A percentile compares a stretch with the other conserved stretches of the same genome.
These are phyloP conservation scores for Talaromyces sp. DNA, from an alignment of 2,329 filamentous ascomycete species.

Conservation along the genomic window DNA sequence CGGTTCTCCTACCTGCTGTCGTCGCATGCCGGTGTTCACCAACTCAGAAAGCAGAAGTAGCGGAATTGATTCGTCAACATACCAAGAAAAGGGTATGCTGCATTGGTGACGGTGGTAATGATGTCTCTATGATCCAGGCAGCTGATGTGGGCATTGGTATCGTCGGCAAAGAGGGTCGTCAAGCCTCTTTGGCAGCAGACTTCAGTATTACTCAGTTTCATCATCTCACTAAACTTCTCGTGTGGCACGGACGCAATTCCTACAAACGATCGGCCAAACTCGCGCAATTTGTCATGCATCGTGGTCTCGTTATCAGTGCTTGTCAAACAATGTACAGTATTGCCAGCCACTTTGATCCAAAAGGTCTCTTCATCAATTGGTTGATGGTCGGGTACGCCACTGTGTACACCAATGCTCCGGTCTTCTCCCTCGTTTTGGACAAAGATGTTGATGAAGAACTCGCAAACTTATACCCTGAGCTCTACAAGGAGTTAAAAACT, in stretches of 20 bases:
- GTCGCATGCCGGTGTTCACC: slow-evolving; percentile 96
- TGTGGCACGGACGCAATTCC: slow-evolving; percentile 96
- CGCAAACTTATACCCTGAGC: slow-evolving; percentile 90
- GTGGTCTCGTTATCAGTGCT: slow-evolving; percentile 88
- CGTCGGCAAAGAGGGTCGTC: slow-evolving; percentile 93
- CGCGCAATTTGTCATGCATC: slow-evolving; percentile 96
- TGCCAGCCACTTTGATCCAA: slow-evolving; percentile 84
- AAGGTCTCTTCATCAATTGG: slow-evolving; percentile 95
- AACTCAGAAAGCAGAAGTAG: slow-evolving; percentile 93
- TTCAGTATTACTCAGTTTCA: slow-evolving; percentile 96
- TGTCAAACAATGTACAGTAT: slow-evolving; percentile 98
- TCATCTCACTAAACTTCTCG: slow-evolving; percentile 91
- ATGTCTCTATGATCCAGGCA: slow-evolving; percentile 98
- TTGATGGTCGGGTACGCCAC: slow-evolving; percentile 95
- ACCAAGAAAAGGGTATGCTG: slow-evolving; percentile 96
- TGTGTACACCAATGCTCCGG: slow-evolving; percentile 87
- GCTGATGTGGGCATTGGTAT: slow-evolving; percentile 97
- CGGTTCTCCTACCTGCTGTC: slow-evolving; percentile 82
- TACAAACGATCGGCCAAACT: slow-evolving; percentile 96
- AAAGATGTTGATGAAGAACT: slow-evolving; percentile 91
- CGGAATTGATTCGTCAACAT: slow-evolving; percentile 79
- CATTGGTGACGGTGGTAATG: slow-evolving; percentile 96
- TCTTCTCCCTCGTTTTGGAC: slow-evolving; percentile 90
- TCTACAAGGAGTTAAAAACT: slow-evolving; percentile 94
- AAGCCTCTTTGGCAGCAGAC: slow-evolving; percentile 90